Conservation (phyloP, 352 stramenopile species). For the Globisporangium polare region DNA sequence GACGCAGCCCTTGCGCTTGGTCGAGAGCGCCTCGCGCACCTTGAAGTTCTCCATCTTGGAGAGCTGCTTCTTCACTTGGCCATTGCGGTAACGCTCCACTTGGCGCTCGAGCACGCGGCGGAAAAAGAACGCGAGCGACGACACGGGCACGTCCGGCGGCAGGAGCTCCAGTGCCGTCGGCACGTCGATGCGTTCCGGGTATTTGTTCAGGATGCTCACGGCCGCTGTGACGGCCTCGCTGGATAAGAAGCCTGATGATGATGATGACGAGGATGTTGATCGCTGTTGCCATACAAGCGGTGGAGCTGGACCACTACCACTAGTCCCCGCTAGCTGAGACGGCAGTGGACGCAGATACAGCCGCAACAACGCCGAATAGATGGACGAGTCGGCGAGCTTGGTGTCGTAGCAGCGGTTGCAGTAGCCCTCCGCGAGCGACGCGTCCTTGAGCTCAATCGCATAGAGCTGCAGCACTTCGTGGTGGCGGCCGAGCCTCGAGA, state of each 20-base stretch:
- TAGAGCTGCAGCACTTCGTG: slow-evolving; percentile 82
- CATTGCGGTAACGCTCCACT: slow-evolving; percentile 69
- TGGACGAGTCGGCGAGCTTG: slow-evolving; percentile 70
- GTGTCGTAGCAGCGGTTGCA: slow-evolving; percentile 79
- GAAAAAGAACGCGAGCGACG: slow-evolving; percentile 58
- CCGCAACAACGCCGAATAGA: slow-evolving; percentile 75
- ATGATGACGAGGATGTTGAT: slow-evolving; percentile 8
- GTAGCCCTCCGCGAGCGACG: slow-evolving; percentile 67
- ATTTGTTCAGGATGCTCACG: slow-evolving; percentile 78
- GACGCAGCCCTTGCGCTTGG: slow-evolving; percentile 64
- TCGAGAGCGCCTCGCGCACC: slow-evolving; percentile 57
- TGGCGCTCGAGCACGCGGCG: slow-evolving; percentile 70
- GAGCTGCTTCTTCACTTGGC: slow-evolving; percentile 82
- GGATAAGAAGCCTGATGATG: slow-evolving; percentile 16
- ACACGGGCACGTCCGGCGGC: slow-evolving; percentile 46
- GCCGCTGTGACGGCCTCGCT: slow-evolving; percentile 63
- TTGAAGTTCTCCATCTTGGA: slow-evolving; percentile 89
- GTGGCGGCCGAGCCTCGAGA: slow-evolving; percentile 73
- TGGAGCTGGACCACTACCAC: slow-evolving; percentile 14
- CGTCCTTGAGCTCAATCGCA: slow-evolving; percentile 67
- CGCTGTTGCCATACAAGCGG: slow-evolving; percentile 27
- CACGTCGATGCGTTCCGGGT: slow-evolving; percentile 79
- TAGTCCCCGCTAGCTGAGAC: slow-evolving; percentile 8
- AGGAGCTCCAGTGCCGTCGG: slow-evolving; percentile 71
- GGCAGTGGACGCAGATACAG: slow-evolving; percentile 61